Base-by-base conservation (phyloP, 2,329 filamentous ascomycete genomes). In the Coleophoma cylindrospora region DNA sequence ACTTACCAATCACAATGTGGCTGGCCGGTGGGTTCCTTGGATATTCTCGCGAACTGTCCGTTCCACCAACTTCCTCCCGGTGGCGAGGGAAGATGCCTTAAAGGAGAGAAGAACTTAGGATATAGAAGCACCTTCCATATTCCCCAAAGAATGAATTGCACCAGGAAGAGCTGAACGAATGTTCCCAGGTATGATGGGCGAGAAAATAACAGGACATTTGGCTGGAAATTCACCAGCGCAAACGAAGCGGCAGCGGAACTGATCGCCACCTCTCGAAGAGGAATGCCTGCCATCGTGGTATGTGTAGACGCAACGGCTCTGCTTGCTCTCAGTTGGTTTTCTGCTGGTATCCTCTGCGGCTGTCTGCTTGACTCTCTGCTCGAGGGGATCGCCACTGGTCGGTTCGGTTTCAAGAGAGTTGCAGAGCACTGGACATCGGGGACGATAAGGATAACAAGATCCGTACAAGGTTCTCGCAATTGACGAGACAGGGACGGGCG, bases 11-110 rank as follows among this genome's bases (percentile, higher is more conserved):
- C 57, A 17, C 59, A 57, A 50, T 69, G 62, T 0, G 67, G 64
- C 0, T 59, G 54, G 8, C 71, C 74, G 0, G 70, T 69, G 1
- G 70, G 63, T 45, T 71, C 65, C 7, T 65, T 55, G n/a, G 64
- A 54, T 15, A 74, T 64, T 1, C 57, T 55, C 5, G 54, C 49
- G 34, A 66, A 69, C 47, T 79, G 75, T 2, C 76, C 76, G 52
- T 64, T 73, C 51, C 76, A 62, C 60, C 71, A 73, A 50, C 65
- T 67, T 43, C 68, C 66, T 9, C 58, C 62, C 65, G 74, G 48
- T 21, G 17, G 12, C 13, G 57, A 45, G 37, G 33, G 47, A 27
- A 36, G 36, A 38, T 40, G 27, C 6, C 13, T n/a, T 19, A 53
- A 36, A 9, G 32, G 38, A 38, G 19, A 34, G 17, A 10, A 27